phyloP scores from a whole-genome alignment of 305 asterid genomes.

The Fraxinus xanthoxyloides region DNA sequence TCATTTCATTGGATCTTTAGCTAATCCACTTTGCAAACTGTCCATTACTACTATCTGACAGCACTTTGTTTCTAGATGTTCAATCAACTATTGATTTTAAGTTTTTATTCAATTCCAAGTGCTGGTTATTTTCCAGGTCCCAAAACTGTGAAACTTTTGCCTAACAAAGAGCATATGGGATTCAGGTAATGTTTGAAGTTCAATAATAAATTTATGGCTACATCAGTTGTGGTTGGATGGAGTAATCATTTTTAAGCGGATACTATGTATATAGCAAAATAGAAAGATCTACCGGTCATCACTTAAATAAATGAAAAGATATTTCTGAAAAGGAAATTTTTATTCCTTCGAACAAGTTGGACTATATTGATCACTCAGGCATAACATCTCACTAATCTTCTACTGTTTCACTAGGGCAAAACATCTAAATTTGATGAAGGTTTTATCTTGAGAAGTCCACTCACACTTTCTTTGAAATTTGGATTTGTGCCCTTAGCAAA shows the following conservation, averaged over 20 bases:
- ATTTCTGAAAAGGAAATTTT: not conserved
- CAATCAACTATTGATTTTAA: not conserved
- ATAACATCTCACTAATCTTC: not conserved
- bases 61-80: not conserved
- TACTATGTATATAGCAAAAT: not conserved
- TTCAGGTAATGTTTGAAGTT: constrained; percentile 54
- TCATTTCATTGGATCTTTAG: not conserved
- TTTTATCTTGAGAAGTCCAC: not conserved
- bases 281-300: not conserved
- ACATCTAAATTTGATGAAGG: not conserved
- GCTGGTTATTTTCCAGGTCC: constrained; percentile 55
- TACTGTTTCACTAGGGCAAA: not conserved
- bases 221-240: not conserved
- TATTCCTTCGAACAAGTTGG: not conserved
- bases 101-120: constrained; percentile 8
- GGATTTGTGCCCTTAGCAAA: not conserved
- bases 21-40: not conserved
- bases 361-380: not conserved
- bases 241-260: not conserved
- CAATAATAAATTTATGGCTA: not conserved
- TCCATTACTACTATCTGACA: not conserved
- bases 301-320: no score
- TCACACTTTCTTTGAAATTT: not conserved
- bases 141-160: constrained; percentile 77
- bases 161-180: constrained; percentile 95